These are phyloP conservation scores for Talinum fruticosum DNA, from an alignment of 148 eudicot genomes.

Conservation along the genomic window DNA sequence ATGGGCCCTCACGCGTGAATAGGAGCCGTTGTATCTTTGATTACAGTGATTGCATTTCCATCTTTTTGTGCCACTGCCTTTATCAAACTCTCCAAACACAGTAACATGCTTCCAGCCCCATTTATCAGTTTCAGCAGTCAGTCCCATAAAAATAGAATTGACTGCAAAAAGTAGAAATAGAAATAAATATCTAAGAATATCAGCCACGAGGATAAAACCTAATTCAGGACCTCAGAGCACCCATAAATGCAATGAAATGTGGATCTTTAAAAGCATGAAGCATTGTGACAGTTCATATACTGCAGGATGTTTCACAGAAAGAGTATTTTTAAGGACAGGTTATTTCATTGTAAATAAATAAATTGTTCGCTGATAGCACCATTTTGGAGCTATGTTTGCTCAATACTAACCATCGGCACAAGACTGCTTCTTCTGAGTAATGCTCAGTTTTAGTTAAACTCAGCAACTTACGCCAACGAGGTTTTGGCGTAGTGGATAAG, in stretches of 20 bases:
- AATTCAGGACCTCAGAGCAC: background rate
- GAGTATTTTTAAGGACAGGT: background rate
- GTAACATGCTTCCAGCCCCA: conserved; percentile 59
- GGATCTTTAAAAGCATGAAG: background rate
- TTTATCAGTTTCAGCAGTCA: conserved; percentile 49
- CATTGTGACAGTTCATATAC: background rate
- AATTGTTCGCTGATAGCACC: background rate
- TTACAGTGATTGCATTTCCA: conserved; percentile 54
- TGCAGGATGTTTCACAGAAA: background rate
- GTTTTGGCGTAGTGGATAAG: too few species aligned
- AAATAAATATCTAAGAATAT: background rate
- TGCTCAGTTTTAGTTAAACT: too few species aligned
- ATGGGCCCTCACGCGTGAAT: conserved; percentile 52
- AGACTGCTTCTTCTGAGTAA: too few species aligned
- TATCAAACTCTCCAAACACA: conserved; percentile 48
- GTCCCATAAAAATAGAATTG: conserved; percentile 6
- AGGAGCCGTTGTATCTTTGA: conserved; percentile 46
- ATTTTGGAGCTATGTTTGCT: background rate
- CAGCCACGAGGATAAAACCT: background rate
- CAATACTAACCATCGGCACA: background rate
- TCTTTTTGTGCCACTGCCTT: conserved; percentile 52
- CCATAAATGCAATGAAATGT: too few species aligned
- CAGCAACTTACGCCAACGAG: too few species aligned
- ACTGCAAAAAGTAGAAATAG: conserved; percentile 9
- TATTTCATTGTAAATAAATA: background rate